Conservation (phyloP, 2,329 filamentous ascomycete genomes). For the Sarocladium oryzae region DNA sequence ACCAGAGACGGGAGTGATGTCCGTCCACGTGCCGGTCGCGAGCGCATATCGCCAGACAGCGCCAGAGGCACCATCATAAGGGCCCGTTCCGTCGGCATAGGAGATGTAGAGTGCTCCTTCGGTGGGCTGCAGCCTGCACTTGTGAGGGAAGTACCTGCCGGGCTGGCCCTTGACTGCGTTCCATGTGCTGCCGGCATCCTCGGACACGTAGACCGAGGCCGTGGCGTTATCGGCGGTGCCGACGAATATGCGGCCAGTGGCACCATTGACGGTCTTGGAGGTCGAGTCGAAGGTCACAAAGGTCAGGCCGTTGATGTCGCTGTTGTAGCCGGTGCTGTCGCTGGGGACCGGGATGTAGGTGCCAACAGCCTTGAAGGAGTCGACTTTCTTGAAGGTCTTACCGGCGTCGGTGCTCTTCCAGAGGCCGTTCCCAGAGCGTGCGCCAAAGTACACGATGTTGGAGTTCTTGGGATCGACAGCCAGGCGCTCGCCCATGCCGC, state of each 20-base stretch:
- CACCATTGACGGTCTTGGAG: conserved; percentile 35
- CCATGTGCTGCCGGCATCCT: conserved; percentile 48
- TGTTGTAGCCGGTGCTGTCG: conserved; percentile 37
- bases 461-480: conserved; percentile 52
- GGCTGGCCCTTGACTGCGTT: conserved; percentile 43
- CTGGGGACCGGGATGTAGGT: conserved; percentile 39
- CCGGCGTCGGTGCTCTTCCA: conserved; percentile 53
- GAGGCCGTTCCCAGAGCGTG: conserved; percentile 51
- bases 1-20: conserved; percentile 49
- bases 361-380: conserved; percentile 43
- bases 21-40: conserved; percentile 38
- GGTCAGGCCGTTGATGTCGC: conserved; percentile 39
- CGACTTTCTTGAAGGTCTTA: conserved; percentile 45
- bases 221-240: conserved; percentile 47
- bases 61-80: conserved; percentile 49
- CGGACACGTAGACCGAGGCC: conserved; percentile 46
- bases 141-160: conserved; percentile 45
- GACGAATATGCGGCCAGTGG: conserved; percentile 51
- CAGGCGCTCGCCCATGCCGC: conserved; percentile 52
- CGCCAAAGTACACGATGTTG: conserved; percentile 51
- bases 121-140: conserved; percentile 40
- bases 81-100: conserved; percentile 48
- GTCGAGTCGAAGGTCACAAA: conserved; percentile 52
- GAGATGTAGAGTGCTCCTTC: conserved; percentile 50
- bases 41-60: conserved; percentile 50